Conservation (phyloP, 257 asterid species). For the Nicotiana obtusifolia region DNA sequence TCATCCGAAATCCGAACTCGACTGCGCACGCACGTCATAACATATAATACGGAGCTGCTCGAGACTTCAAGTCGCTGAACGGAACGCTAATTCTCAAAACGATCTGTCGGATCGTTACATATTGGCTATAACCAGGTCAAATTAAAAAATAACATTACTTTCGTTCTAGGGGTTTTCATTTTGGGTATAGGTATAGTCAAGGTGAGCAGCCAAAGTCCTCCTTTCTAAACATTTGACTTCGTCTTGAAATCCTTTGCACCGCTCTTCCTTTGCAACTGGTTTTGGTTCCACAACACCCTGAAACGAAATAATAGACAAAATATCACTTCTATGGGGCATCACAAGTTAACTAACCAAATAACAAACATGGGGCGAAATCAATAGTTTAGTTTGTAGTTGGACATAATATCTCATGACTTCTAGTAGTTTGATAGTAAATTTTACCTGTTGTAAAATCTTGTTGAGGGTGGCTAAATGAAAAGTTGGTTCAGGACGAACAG, state of each 20-base stretch:
- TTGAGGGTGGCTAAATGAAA: background rate
- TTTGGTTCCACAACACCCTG: slow-evolving; percentile 1
- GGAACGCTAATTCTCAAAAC: too few relatives aligned
- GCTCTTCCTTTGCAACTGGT: slow-evolving; percentile 19
- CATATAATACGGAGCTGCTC: too few relatives aligned
- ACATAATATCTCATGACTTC: too few relatives aligned
- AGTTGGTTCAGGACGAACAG: slow-evolving; percentile 38
- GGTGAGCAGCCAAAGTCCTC: slow-evolving; percentile 50
- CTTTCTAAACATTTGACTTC: slow-evolving; percentile 49
- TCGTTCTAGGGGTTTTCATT: slow-evolving; percentile 2
- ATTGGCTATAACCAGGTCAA: slow-evolving; percentile 34
- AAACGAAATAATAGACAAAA: too few relatives aligned
- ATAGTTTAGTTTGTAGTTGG: too few relatives aligned
- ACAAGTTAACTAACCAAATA: too few relatives aligned
- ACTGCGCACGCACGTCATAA: too few relatives aligned
- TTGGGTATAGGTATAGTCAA: slow-evolving; percentile 68
- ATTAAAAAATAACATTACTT: background rate
- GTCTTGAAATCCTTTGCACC: slow-evolving; percentile 33
- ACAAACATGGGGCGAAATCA: too few relatives aligned
- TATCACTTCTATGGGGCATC: too few relatives aligned
- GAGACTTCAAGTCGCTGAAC: too few relatives aligned
- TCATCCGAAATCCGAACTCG: too few relatives aligned
- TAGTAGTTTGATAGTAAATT: background rate
- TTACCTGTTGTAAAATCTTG: slow-evolving; percentile 16
- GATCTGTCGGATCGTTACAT: too few relatives aligned